Evolutionary conservation across 192 early-diverging fungal genomes (phyloP).

Genomic region (Mortierella alpina): DNA sequence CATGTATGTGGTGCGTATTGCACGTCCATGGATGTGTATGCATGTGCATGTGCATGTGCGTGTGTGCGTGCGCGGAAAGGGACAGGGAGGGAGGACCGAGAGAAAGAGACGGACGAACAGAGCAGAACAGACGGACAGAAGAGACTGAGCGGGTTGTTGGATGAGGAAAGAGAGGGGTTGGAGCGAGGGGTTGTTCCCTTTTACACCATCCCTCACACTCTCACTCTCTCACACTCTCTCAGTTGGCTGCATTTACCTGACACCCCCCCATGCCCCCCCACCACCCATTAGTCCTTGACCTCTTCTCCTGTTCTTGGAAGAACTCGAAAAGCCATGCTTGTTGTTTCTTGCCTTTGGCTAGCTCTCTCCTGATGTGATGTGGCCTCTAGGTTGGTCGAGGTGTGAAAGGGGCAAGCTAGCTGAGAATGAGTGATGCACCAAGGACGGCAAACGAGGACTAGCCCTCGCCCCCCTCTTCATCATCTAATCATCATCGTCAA

Average conservation of each 20-base stretch:
- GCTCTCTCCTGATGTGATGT: conserved; percentile 5
- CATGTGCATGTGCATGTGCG: neutral
- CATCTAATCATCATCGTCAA: neutral
- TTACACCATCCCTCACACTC: neutral
- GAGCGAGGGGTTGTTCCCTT: neutral
- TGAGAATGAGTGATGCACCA: neutral
- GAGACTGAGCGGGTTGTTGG: no score
- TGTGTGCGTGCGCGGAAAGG: neutral
- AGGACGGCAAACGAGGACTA: neutral
- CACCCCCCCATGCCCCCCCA: no score
- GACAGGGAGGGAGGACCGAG: neutral
- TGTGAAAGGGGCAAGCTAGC: neutral
- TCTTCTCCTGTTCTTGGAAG: neutral
- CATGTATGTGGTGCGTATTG: no score
- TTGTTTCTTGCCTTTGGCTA: neutral
- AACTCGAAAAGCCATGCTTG: neutral
- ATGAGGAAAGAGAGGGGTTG: neutral
- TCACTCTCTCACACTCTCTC: neutral
- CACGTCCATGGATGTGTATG: no score
- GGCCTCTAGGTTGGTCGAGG: neutral
- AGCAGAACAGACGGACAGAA: no score
- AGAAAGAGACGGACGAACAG: no score
- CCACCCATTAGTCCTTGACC: neutral
- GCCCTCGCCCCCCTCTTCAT: neutral
- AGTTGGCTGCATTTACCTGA: no score